phyloP scores from a whole-genome alignment of 1,284 basidiomycete species.

The Coniferiporia sulphurascens region DNA sequence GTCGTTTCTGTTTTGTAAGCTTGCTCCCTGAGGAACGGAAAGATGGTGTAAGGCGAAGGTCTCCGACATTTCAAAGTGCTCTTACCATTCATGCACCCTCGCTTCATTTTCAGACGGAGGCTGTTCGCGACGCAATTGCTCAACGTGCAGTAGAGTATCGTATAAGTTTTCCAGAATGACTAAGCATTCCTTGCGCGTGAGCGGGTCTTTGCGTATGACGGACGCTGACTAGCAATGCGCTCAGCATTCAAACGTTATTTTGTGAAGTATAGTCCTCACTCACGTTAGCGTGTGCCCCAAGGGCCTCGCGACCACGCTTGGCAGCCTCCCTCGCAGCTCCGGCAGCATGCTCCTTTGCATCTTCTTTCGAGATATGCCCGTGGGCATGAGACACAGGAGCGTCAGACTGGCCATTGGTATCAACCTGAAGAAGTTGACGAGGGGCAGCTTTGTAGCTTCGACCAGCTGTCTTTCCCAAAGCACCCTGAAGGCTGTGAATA shows the following conservation, averaged over 20 bases:
- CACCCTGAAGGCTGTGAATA: slow-evolving; percentile 85
- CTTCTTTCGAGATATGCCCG: slow-evolving; percentile 54
- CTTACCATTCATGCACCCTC: slow-evolving; percentile 51
- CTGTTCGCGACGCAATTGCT: slow-evolving; percentile 81
- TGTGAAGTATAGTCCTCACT: slow-evolving; percentile 19
- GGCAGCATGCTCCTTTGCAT: slow-evolving; percentile 35
- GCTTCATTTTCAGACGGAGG: slow-evolving; percentile 60
- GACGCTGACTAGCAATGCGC: slow-evolving; percentile 40
- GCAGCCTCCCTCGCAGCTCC: slow-evolving; percentile 67
- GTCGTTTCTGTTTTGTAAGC: slow-evolving; percentile 63
- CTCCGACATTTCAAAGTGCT: slow-evolving; percentile 1
- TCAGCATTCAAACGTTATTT: neutral
- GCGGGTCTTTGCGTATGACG: slow-evolving; percentile 60
- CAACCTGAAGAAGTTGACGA: slow-evolving; percentile 89
- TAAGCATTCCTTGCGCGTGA: slow-evolving; percentile 77
- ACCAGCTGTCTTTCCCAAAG: slow-evolving; percentile 90
- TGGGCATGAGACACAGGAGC: slow-evolving; percentile 53
- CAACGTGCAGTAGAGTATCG: slow-evolving; percentile 79
- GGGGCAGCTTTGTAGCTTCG: slow-evolving; percentile 94
- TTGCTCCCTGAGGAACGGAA: slow-evolving; percentile 40
- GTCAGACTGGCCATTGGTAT: slow-evolving; percentile 43
- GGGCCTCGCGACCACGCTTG: slow-evolving; percentile 62
- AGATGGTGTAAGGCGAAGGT: slow-evolving; percentile 1
- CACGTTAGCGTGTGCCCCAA: slow-evolving; percentile 53
- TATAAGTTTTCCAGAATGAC: slow-evolving; percentile 84